Percentiles rank a stretch among this genome's conserved stretches.
Evolutionary conservation across 257 asterid genomes (phyloP).

Genomic region (Sherardia arvensis): DNA sequence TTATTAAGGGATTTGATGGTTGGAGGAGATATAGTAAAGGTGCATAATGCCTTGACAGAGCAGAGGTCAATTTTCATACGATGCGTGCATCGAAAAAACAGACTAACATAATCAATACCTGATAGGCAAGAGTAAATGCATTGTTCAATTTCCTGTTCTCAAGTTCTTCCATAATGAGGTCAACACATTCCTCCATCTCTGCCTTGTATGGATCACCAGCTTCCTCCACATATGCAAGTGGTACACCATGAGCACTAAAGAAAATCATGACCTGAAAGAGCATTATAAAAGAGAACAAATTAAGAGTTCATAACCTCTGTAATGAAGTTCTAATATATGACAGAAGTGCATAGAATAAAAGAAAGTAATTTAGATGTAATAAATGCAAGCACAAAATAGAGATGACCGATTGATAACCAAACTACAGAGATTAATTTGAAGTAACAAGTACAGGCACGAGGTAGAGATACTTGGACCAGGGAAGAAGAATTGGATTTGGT

Average conservation of each 20-base stretch:
- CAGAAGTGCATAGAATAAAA: background rate
- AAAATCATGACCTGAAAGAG: slow-evolving; percentile 89
- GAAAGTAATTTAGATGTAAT: background rate
- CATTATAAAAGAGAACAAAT: no score
- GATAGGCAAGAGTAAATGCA: slow-evolving; percentile 64
- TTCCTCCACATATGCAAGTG: slow-evolving; percentile 96
- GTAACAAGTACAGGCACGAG: background rate
- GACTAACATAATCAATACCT: slow-evolving; percentile 31
- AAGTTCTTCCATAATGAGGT: slow-evolving; percentile 21
- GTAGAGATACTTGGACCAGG: background rate
- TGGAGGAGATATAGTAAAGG: background rate
- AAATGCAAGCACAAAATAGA: background rate
- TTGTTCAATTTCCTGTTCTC: slow-evolving; percentile 2
- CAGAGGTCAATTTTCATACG: background rate
- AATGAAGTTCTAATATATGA: background rate
- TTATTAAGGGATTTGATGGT: background rate
- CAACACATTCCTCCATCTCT: slow-evolving; percentile 99
- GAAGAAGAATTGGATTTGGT: background rate
- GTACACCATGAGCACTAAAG: slow-evolving; percentile 99
- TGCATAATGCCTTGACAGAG: background rate
- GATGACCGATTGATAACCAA: background rate
- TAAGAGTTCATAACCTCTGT: slow-evolving; percentile 3
- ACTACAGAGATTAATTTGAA: background rate
- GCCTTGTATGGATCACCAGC: slow-evolving; percentile 99
- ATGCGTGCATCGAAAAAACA: background rate